phyloP scores from a whole-genome alignment of 2,329 filamentous ascomycete genomes.

The Fonsecaea pugnacius region DNA sequence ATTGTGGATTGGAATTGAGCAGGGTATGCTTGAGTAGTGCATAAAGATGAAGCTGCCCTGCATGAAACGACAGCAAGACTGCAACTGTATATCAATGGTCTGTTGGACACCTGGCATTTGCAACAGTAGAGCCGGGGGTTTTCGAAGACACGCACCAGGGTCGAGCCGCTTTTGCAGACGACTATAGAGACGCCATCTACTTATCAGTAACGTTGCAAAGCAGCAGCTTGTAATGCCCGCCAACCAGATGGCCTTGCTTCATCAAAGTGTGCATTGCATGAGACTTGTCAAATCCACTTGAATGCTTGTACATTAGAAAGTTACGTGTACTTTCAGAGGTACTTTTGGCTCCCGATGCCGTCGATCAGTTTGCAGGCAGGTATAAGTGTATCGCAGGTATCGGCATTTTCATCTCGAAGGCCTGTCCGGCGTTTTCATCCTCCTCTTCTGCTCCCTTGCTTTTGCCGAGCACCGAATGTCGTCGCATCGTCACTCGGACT shows the following conservation, averaged over 20 bases:
- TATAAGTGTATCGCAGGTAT: not conserved
- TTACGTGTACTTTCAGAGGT: not conserved
- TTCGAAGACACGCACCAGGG: not conserved
- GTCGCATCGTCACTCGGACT: not conserved
- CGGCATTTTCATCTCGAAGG: not conserved
- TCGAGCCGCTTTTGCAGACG: not conserved
- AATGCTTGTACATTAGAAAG: not conserved
- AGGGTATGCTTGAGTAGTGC: not conserved
- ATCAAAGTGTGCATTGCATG: not conserved
- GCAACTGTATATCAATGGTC: not conserved
- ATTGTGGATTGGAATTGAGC: not conserved
- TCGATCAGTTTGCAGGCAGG: not conserved
- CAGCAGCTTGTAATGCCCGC: not conserved
- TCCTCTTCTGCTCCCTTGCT: not conserved
- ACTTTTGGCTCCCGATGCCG: not conserved
- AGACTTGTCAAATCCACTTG: not conserved
- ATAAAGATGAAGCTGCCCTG: not conserved
- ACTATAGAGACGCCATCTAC: not conserved
- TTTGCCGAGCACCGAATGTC: slow-evolving; percentile 3
- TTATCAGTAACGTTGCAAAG: not conserved
- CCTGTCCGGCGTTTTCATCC: not conserved
- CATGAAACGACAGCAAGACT: not conserved
- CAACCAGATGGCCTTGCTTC: not conserved
- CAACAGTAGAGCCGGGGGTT: not conserved
- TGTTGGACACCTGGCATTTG: not conserved